A percentile compares a stretch with the other conserved stretches of the same genome.
These are phyloP conservation scores for Lodderomyces oxycetoniae DNA, from an alignment of 1,139 yeast species.

Conservation along the genomic window DNA sequence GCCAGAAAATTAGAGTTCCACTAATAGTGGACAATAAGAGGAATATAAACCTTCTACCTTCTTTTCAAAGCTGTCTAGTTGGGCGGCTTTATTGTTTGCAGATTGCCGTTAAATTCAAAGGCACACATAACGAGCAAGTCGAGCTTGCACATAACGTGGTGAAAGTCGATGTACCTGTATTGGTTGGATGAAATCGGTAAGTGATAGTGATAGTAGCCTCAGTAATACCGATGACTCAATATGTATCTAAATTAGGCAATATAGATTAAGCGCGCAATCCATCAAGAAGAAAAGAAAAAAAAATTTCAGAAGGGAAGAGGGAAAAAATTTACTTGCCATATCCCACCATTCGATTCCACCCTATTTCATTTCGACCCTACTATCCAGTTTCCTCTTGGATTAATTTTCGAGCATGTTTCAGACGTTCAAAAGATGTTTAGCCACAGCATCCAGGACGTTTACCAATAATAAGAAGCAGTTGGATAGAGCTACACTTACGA, in stretches of 20 bases:
- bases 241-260: no score
- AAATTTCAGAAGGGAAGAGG: no score
- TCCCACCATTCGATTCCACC: no score
- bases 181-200: slow-evolving; percentile 42
- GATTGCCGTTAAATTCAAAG: slow-evolving; percentile 36
- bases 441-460: slow-evolving; percentile 33
- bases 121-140: slow-evolving; percentile 31
- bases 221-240: slow-evolving; percentile 25
- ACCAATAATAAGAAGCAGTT: slow-evolving; percentile 39
- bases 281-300: slow-evolving; percentile 1
- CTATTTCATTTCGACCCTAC: no score
- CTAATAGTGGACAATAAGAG: slow-evolving; percentile 32
- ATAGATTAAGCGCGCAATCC: slow-evolving; percentile 29
- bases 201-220: no score
- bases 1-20: slow-evolving; percentile 28
- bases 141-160: slow-evolving; percentile 34
- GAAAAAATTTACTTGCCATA: no score
- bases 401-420: background rate
- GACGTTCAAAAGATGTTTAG: slow-evolving; percentile 21
- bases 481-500: slow-evolving; percentile 85
- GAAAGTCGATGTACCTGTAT: slow-evolving; percentile 38
- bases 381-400: background rate
- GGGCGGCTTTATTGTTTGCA: slow-evolving; percentile 43
- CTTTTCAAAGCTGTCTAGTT: slow-evolving; percentile 42
- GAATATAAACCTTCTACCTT: slow-evolving; percentile 38